Evolutionary conservation across 805 yeast species (phyloP), one percentile per base, ranked within the genome.

Genomic region (Clavispora santaluciae): DNA sequence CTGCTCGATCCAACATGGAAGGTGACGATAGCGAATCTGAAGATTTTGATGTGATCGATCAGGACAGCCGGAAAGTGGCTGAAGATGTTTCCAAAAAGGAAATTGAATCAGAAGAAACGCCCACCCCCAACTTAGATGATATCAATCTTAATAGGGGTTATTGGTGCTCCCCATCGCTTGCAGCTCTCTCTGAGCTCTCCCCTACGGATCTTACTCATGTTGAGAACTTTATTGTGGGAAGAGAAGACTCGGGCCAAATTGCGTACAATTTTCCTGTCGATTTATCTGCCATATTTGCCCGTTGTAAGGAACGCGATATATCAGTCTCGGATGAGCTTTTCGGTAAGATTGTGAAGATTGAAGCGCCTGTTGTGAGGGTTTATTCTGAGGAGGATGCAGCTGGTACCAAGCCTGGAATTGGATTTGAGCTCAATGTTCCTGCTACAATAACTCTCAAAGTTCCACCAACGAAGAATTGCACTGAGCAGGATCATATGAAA

Each of bases 381-480:
- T 83, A 84, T 51, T 78, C 80, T n/a, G 74, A 75, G 23, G 72
- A 61, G n/a, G 45, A 53, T 2, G 50, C 46, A 1, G 5, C n/a
- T 9, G 35, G 30, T 5, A 31, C 22, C 12, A 78, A 81, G 40
- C 89, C 89, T 2, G 68, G 79, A 0, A 56, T 75, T 30, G 93
- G 93, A 0, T 61, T 69, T 41, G 93, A 90, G 1, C 55, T 86
- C 39, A 86, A 86, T 54, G 85, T 83, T 15, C 90, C 90, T 5
- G 88, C 93, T 0, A 80, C 81, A 0, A 76, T 85, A 5, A 78
- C 86, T 0, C 50, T 85, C 30, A 87, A 83, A 53, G 74, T 74
- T 20, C 76, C 66, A 45, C 88, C 90, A 3, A 61, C 56, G 17
- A 20, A 70, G 69, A 20, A 58, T 63, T 9, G 75, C 76, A 31